Conservation (phyloP, 805 yeast genomes). For the Hyphopichia homilentoma region DNA sequence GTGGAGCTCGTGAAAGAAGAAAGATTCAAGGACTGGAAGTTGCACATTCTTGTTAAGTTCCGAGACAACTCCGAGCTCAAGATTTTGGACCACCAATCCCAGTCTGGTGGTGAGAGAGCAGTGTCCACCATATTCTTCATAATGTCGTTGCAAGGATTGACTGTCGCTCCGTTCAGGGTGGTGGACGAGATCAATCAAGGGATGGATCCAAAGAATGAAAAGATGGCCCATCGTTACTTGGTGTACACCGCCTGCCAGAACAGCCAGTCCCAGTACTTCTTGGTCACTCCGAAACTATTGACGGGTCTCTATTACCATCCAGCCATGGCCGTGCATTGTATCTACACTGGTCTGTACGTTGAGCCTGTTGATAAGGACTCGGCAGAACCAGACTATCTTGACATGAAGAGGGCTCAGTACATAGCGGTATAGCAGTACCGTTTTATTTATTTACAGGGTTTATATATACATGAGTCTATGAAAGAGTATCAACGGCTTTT, state of each 20-base stretch:
- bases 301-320: conserved; percentile 74
- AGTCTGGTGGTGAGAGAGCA: conserved; percentile 97
- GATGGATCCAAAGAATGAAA: conserved; percentile 92
- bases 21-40: conserved; percentile 70
- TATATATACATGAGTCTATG: conserved; percentile 5
- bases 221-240: conserved; percentile 78
- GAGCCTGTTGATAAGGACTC: conserved; percentile 14
- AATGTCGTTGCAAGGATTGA: conserved; percentile 84
- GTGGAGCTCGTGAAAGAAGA: conserved; percentile 56
- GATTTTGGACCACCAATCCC: conserved; percentile 78
- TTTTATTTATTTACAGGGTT: conserved; percentile 1
- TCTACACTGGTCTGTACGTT: conserved; percentile 41
- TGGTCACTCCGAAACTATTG: conserved; percentile 88
- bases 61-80: conserved; percentile 71
- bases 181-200: conserved; percentile 99
- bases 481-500: conserved; percentile 7
- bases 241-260: conserved; percentile 73
- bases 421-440: conserved; percentile 1
- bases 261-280: conserved; percentile 73
- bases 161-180: conserved; percentile 87
- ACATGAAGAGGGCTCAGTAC: conserved; percentile 2
- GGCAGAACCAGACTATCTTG: conserved; percentile 2
- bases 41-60: conserved; percentile 81
- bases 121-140: conserved; percentile 89
- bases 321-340: conserved; percentile 82